Evolutionary conservation across 2,329 filamentous ascomycete species (phyloP).

Genomic region (Aspergillus sp.): DNA sequence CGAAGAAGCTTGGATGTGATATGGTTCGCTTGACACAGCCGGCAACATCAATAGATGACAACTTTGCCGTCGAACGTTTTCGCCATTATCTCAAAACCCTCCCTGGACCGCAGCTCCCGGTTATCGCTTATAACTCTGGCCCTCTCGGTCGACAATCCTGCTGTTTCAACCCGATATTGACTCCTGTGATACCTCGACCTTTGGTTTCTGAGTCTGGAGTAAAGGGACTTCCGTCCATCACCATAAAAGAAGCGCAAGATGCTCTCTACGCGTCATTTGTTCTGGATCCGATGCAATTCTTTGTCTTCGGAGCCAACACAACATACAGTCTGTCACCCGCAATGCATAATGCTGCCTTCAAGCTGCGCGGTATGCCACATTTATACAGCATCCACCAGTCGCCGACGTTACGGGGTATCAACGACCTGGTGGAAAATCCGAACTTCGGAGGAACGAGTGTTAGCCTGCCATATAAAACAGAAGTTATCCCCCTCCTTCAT

Average conservation of each 20-base stretch:
- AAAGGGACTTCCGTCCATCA: conserved; percentile 53
- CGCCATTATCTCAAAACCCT: conserved; percentile 50
- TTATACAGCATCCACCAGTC: conserved; percentile 65
- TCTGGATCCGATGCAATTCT: conserved; percentile 68
- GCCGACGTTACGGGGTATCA: conserved; percentile 61
- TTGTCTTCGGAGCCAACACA: conserved; percentile 71
- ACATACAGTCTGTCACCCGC: conserved; percentile 72
- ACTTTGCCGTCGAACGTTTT: conserved; percentile 60
- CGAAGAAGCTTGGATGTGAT: conserved; percentile 59
- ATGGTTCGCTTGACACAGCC: conserved; percentile 62
- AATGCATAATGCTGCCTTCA: conserved; percentile 73
- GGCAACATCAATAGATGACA: conserved; percentile 59
- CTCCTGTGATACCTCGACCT: conserved; percentile 56
- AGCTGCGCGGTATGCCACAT: conserved; percentile 67
- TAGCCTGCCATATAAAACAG: conserved; percentile 72
- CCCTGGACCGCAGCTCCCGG: conserved; percentile 48
- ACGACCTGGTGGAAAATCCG: conserved; percentile 62
- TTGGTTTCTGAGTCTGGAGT: conserved; percentile 45
- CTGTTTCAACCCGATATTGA: conserved; percentile 65
- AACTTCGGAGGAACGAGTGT: conserved; percentile 72
- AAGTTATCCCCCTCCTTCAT: conserved; percentile 64
- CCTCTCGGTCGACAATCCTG: conserved; percentile 62
- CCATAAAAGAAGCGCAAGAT: conserved; percentile 62
- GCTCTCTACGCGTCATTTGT: conserved; percentile 67
- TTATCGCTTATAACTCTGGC: conserved; percentile 67